phyloP scores from a whole-genome alignment of 1,284 basidiomycete genomes.

The Malassezia obtusa region DNA sequence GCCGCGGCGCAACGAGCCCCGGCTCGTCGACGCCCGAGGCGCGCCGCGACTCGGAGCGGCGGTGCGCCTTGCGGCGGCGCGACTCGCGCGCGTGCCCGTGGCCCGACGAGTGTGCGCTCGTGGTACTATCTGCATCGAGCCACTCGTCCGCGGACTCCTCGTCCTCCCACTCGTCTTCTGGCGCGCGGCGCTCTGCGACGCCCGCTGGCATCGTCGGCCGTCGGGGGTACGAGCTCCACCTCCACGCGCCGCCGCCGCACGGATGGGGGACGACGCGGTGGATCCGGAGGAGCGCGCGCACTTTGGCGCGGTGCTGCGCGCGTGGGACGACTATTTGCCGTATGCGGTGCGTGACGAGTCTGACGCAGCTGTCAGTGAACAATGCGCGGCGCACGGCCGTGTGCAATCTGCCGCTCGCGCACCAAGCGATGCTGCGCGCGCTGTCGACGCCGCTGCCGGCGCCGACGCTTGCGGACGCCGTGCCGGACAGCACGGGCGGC shows the following conservation, averaged over 20 bases:
- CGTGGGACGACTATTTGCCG: conserved; percentile 42
- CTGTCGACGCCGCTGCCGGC: conserved; percentile 21
- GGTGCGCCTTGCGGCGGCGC: not conserved
- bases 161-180: conserved; percentile 15
- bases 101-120: not conserved
- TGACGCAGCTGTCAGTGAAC: conserved; percentile 28
- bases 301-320: conserved; percentile 34
- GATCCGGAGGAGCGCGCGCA: conserved; percentile 28
- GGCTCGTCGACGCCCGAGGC: too few relatives aligned
- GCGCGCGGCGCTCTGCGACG: not conserved
- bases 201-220: not conserved
- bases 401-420: conserved; percentile 29
- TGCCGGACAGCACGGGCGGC: conserved; percentile 8
- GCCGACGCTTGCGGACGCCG: conserved; percentile 15
- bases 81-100: not conserved
- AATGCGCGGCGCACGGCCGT: conserved; percentile 31
- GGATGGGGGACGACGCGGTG: not conserved
- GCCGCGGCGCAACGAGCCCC: too few relatives aligned
- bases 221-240: not conserved
- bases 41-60: too few relatives aligned
- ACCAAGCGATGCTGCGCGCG: conserved; percentile 30
- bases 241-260: not conserved
- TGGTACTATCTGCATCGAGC: not conserved
- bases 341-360: conserved; percentile 16
- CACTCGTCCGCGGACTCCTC: not conserved